Conservation (phyloP, 75 land plant genomes). For the Selaginella moellendorffii region DNA sequence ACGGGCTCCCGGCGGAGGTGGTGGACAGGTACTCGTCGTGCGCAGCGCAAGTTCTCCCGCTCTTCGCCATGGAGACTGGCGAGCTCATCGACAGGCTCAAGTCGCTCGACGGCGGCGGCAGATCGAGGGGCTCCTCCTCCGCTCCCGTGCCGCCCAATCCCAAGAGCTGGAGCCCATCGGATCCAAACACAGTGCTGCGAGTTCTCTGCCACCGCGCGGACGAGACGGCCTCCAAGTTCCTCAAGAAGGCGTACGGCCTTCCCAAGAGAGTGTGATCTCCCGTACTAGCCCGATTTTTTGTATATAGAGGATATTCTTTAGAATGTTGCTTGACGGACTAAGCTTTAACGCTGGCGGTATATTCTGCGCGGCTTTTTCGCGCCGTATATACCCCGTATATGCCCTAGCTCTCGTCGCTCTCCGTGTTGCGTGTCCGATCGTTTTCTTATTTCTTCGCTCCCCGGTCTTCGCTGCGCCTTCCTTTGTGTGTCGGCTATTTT, state of each 20-base stretch:
- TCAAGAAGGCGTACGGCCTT: slow-evolving; percentile 74
- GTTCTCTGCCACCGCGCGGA: slow-evolving; percentile 75
- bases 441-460: too few relatives aligned
- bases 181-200: slow-evolving; percentile 73
- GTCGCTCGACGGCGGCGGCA: not conserved
- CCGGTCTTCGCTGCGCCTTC: too few relatives aligned
- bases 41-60: slow-evolving; percentile 40
- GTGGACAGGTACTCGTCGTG: slow-evolving; percentile 52
- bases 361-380: too few relatives aligned
- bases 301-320: too few relatives aligned
- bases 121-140: not conserved
- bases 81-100: slow-evolving; percentile 47
- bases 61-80: slow-evolving; percentile 54
- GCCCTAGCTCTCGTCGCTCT: too few relatives aligned
- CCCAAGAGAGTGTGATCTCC: slow-evolving; percentile 62
- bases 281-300: too few relatives aligned
- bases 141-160: slow-evolving; percentile 15
- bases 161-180: slow-evolving; percentile 71
- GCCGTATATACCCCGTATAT: too few relatives aligned
- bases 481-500: too few relatives aligned
- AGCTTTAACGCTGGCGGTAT: too few relatives aligned
- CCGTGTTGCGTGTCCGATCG: too few relatives aligned
- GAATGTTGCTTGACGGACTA: too few relatives aligned
- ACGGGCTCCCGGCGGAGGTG: slow-evolving; percentile 61
- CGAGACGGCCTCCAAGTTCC: slow-evolving; percentile 62